A percentile compares a stretch with the other conserved stretches of the same genome.
Evolutionary conservation across 2,329 filamentous ascomycete species (phyloP).

Genomic region (Didymella lethalis): DNA sequence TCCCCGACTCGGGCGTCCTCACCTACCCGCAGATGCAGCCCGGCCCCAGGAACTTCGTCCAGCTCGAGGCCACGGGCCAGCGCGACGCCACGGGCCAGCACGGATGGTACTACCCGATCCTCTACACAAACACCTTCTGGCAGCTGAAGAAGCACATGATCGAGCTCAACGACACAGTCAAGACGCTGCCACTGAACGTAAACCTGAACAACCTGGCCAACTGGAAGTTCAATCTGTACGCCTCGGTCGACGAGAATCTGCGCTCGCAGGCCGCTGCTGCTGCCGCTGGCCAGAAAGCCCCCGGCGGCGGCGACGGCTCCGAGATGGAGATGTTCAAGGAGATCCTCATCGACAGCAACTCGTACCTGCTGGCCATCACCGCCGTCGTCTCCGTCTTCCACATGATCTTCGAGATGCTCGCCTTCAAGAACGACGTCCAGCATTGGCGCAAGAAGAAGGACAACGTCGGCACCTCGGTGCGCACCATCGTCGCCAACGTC

Average conservation of each 20-base stretch:
- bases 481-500: conserved; percentile 94
- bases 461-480: conserved; percentile 93
- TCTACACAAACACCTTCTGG: conserved; percentile 98
- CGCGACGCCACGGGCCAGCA: conserved; percentile 86
- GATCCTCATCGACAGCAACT: conserved; percentile 91
- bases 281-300: conserved; percentile 72
- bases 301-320: conserved; percentile 84
- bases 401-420: conserved; percentile 93
- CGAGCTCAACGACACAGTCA: conserved; percentile 87
- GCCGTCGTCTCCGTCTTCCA: conserved; percentile 85
- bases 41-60: conserved; percentile 77
- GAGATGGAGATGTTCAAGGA: conserved; percentile 99
- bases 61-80: conserved; percentile 79
- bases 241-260: conserved; percentile 84
- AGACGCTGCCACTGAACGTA: conserved; percentile 80
- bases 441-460: conserved; percentile 99
- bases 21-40: conserved; percentile 73
- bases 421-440: conserved; percentile 95
- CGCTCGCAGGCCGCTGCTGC: conserved; percentile 83
- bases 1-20: conserved; percentile 79
- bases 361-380: conserved; percentile 86
- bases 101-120: conserved; percentile 89
- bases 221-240: conserved; percentile 90
- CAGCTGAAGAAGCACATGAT: conserved; percentile 92
- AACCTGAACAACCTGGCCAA: conserved; percentile 79